Evolutionary conservation across 345 rosid species (phyloP).

Genomic region (Corymbia maculata): DNA sequence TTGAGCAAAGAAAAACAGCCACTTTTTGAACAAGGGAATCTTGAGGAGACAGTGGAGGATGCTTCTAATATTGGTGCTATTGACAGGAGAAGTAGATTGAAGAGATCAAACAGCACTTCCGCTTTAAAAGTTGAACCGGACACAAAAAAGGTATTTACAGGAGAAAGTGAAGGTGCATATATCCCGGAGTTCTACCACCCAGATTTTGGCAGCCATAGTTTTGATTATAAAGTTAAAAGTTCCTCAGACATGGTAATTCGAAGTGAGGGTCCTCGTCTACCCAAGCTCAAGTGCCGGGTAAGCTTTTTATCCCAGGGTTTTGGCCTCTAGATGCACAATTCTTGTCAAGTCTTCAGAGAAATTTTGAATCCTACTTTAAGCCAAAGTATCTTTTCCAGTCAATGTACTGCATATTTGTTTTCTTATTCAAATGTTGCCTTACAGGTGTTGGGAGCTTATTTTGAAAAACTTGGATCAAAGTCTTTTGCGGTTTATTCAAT

Average conservation of each 20-base stretch:
- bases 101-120: slow-evolving; percentile 85
- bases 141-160: slow-evolving; percentile 30
- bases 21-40: slow-evolving; percentile 11
- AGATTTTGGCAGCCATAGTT: slow-evolving; percentile 29
- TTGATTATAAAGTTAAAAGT: slow-evolving; percentile 17
- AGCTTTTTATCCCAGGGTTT: slow-evolving; percentile 7
- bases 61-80: slow-evolving; percentile 12
- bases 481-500: slow-evolving; percentile 98
- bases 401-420: slow-evolving; percentile 6
- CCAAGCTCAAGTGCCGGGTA: slow-evolving; percentile 80
- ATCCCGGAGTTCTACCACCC: slow-evolving; percentile 72
- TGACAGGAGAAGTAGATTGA: slow-evolving; percentile 53
- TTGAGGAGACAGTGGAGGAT: slow-evolving; percentile 10
- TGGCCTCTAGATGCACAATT: background rate
- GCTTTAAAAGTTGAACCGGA: slow-evolving; percentile 45
- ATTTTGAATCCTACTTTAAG: background rate
- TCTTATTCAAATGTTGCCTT: background rate
- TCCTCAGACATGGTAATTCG: slow-evolving; percentile 23
- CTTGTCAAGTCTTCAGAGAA: background rate
- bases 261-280: slow-evolving; percentile 37
- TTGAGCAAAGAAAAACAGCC: slow-evolving; percentile 14
- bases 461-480: slow-evolving; percentile 88
- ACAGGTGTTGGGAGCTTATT: slow-evolving; percentile 93
- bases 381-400: background rate
- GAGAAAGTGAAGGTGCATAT: slow-evolving; percentile 48